These are phyloP conservation scores for Fusarium fracticaudum DNA, from an alignment of 2,329 filamentous ascomycete species.

Conservation along the genomic window DNA sequence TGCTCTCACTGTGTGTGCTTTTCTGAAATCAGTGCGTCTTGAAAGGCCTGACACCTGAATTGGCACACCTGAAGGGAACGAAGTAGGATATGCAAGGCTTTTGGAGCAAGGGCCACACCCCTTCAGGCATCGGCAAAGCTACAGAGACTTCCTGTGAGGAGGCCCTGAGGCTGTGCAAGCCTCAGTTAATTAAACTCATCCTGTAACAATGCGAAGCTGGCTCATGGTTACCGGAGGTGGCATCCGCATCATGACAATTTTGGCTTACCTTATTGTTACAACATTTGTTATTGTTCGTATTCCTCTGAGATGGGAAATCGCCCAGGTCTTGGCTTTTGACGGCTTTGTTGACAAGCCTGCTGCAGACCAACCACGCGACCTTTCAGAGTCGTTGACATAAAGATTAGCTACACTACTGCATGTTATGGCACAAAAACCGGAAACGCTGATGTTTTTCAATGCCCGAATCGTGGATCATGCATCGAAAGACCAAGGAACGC, in stretches of 20 bases:
- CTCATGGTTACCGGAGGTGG: slow-evolving; percentile 5
- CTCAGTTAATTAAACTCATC: slow-evolving; percentile 34
- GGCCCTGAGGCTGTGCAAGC: slow-evolving; percentile 35
- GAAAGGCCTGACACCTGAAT: background rate
- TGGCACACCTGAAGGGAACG: slow-evolving; percentile 15
- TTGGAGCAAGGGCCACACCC: slow-evolving; percentile 11
- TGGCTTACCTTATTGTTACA: background rate
- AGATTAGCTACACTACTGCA: slow-evolving; percentile 17
- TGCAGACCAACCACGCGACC: slow-evolving; percentile 10
- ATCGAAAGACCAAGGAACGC: slow-evolving; percentile 13
- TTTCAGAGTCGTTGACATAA: slow-evolving; percentile 21
- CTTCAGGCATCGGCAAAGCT: slow-evolving; percentile 29
- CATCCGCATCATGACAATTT: background rate
- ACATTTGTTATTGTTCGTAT: background rate
- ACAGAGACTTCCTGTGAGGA: background rate
- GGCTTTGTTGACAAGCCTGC: background rate
- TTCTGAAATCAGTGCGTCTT: background rate
- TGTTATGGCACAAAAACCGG: slow-evolving; percentile 17
- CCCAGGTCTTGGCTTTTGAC: slow-evolving; percentile 19
- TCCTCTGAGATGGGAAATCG: background rate
- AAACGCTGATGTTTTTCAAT: slow-evolving; percentile 9
- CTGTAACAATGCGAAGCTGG: slow-evolving; percentile 27
- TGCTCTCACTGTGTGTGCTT: background rate
- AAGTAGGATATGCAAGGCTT: background rate
- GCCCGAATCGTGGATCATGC: slow-evolving; percentile 11